Conservation (phyloP, 345 rosid species). For the Hypericum perforatum region DNA sequence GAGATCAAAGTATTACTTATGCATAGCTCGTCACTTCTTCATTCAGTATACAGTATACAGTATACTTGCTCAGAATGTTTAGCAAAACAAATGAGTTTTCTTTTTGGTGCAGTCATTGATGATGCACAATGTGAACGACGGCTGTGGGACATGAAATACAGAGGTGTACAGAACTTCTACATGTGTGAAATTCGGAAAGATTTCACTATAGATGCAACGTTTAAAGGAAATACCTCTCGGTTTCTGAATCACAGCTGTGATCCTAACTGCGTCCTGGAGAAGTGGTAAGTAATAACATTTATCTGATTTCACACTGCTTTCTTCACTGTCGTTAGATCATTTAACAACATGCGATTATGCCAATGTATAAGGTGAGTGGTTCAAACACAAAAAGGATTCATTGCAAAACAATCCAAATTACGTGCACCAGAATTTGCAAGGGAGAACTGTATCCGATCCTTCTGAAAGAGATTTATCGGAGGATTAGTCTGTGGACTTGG, state of each 20-base stretch:
- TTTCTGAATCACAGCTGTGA: conserved; percentile 89
- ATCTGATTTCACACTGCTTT: conserved; percentile 1
- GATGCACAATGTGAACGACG: conserved; percentile 84
- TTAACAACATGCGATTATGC: no score
- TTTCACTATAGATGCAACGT: conserved; percentile 95
- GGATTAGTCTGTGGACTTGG: no score
- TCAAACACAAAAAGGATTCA: no score
- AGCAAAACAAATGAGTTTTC: conserved; percentile 7
- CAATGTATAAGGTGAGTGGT: no score
- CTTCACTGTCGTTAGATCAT: neutral
- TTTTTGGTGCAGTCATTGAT: conserved; percentile 60
- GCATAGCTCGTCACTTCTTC: no score
- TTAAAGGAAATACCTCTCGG: conserved; percentile 85
- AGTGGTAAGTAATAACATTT: conserved; percentile 49
- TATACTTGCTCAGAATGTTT: neutral
- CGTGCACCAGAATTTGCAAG: no score
- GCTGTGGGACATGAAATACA: conserved; percentile 97
- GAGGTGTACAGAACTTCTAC: conserved; percentile 72
- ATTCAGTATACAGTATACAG: no score
- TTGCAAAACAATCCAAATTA: no score
- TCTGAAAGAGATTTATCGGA: no score
- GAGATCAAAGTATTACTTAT: no score
- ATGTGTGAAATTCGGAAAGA: conserved; percentile 96
- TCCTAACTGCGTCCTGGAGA: conserved; percentile 80
- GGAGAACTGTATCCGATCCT: no score